These are phyloP conservation scores for Sutorius australiensis DNA, from an alignment of 768 basidiomycete genomes.

Conservation along the genomic window DNA sequence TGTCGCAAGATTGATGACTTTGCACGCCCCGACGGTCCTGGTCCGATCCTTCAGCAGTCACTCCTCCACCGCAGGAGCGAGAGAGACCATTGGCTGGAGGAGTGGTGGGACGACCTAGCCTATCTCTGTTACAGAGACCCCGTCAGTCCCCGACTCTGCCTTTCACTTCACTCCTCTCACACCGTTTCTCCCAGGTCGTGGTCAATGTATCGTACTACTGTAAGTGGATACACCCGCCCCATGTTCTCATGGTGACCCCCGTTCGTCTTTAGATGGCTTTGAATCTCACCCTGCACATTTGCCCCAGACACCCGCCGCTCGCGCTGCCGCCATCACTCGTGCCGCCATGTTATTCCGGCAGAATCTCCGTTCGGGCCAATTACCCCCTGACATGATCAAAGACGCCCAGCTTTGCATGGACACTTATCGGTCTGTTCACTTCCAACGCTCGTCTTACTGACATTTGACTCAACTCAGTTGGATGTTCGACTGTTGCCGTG, in stretches of 20 bases:
- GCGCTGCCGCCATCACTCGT: slow-evolving; percentile 70
- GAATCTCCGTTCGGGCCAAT: slow-evolving; percentile 59
- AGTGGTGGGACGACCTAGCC: slow-evolving; percentile 89
- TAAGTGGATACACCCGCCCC: slow-evolving; percentile 40
- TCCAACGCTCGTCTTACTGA: background rate
- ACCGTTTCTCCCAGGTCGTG: slow-evolving; percentile 55
- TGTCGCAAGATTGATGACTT: slow-evolving; percentile 68
- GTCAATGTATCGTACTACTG: slow-evolving; percentile 96
- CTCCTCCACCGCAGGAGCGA: slow-evolving; percentile 53
- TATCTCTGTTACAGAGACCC: slow-evolving; percentile 88
- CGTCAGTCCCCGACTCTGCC: slow-evolving; percentile 37
- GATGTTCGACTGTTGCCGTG: slow-evolving; percentile 90
- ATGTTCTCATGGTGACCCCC: slow-evolving; percentile 5
- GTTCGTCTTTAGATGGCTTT: slow-evolving; percentile 64
- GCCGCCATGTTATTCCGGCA: slow-evolving; percentile 73
- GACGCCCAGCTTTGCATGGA: slow-evolving; percentile 83
- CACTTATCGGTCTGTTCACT: slow-evolving; percentile 59
- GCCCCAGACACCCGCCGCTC: slow-evolving; percentile 51
- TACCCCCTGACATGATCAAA: slow-evolving; percentile 62
- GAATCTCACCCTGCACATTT: slow-evolving; percentile 60
- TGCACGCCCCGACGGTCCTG: slow-evolving; percentile 37
- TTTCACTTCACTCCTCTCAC: slow-evolving; percentile 1
- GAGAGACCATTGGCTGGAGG: slow-evolving; percentile 79
- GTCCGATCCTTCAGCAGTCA: slow-evolving; percentile 58
- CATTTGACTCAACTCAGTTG: slow-evolving; percentile 45